Base-by-base conservation (phyloP, 176 grass and related monocot species). In the Bolboschoenus planiculmis region DNA sequence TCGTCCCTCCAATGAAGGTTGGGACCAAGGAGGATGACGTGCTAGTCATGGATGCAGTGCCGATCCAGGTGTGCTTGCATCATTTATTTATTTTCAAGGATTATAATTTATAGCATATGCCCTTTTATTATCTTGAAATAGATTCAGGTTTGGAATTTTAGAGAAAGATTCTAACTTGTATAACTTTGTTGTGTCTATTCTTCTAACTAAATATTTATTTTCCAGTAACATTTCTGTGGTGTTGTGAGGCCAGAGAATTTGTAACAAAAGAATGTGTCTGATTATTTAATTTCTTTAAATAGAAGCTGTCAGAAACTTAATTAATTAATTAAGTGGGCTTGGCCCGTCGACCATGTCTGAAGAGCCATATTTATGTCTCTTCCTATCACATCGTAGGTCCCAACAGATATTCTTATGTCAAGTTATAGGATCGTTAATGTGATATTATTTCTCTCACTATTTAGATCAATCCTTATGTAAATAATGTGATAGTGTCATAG, bases 11-110 rank as follows among this genome's bases (percentile, higher is more conserved):
- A 7, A 81, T 81, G 79, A 81, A 81, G 56, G 79, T 81, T 11
- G 79, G 79, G 13, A 43, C 59, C 37, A 81, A 81, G 57, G 79
- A 81, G 39, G 79, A 81, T 63, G 79, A 81, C 40, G 79, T 81
- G 55, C 60, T 81, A 16, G 79, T 81, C 37, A 81, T 81, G 79
- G 79, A 81, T 81, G 79, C 53, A 64, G 55, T 81, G 21, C 51
- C 59, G n/a, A 18, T 81, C 11, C 56, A 58, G 55, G 48, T 58
- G 15, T 30, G 20, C 7, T 48, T 4, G 5, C 2, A 1, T 66
- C 62, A 1, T 36, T n/a, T n/a, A n/a, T n/a, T n/a, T n/a, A 66
- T 66, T 57, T 61, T 61, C 58, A 29, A 30, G 3, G 29, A 61
- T 13, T 61, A 14, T 1, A 30, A 61, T 61, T 27, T 29, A 29